phyloP scores from a whole-genome alignment of 148 eudicot genomes.

The Euryodendron excelsum region DNA sequence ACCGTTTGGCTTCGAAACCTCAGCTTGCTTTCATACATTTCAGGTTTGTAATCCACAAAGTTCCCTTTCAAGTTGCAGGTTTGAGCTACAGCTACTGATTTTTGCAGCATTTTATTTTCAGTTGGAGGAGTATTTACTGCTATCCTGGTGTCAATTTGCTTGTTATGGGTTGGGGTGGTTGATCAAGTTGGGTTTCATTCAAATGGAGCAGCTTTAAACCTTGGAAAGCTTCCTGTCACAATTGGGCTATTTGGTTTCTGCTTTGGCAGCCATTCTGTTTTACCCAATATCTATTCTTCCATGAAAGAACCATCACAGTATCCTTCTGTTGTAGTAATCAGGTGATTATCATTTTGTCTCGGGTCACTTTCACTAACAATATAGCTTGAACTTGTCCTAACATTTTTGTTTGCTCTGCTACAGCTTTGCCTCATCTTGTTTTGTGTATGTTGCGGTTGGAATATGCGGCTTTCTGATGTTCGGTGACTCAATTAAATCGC shows the following conservation, averaged over 20 bases:
- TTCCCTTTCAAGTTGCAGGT: neutral
- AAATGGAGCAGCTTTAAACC: constrained; percentile 35
- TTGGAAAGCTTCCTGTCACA: constrained; percentile 46
- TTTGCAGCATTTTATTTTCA: constrained; percentile 16
- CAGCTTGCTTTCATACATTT: constrained; percentile 50
- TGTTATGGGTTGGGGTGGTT: constrained; percentile 57
- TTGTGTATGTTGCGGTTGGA: constrained; percentile 36
- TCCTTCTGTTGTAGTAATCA: constrained; percentile 37
- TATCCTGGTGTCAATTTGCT: constrained; percentile 43
- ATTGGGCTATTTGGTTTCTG: constrained; percentile 60
- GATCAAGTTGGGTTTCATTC: constrained; percentile 47
- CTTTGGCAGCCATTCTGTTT: constrained; percentile 63
- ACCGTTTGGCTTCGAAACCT: constrained; percentile 68
- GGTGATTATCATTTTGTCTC: no score
- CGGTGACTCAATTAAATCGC: constrained; percentile 40
- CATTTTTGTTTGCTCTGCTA: constrained; percentile 1
- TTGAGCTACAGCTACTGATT: neutral
- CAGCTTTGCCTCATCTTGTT: constrained; percentile 34
- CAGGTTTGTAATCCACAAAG: constrained; percentile 31
- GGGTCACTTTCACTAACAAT: neutral
- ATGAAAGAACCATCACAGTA: constrained; percentile 47
- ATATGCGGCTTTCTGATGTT: constrained; percentile 44
- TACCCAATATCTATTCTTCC: constrained; percentile 64
- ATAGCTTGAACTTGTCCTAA: no score
- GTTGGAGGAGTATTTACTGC: constrained; percentile 63